These are phyloP conservation scores for Desmodesmus armatus DNA, from an alignment of 139 green algal species.

Conservation along the genomic window DNA sequence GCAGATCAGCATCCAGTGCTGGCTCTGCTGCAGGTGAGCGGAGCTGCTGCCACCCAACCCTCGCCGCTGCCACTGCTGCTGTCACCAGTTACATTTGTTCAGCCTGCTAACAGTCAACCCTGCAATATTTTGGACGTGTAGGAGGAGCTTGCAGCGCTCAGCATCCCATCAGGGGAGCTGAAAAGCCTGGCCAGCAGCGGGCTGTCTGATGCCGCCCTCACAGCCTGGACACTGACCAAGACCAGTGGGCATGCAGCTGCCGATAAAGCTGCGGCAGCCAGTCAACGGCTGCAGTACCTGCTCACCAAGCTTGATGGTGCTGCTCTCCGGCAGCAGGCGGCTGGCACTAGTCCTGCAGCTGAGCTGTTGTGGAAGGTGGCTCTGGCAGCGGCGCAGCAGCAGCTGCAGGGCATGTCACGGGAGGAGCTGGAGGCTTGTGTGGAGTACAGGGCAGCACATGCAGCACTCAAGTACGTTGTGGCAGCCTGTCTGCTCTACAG, in stretches of 20 bases:
- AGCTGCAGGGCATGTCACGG: not conserved
- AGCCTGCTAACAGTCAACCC: not conserved
- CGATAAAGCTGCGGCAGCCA: constrained; percentile 14
- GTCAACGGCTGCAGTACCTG: constrained; percentile 3
- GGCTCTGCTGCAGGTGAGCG: not conserved
- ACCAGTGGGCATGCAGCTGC: constrained; percentile 21
- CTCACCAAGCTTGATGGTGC: constrained; percentile 28
- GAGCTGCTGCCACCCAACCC: not conserved
- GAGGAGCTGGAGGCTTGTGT: not conserved
- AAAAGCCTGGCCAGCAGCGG: not conserved
- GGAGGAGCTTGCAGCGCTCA: constrained; percentile 10
- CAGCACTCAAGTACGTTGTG: not conserved
- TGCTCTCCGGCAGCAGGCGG: constrained; percentile 28
- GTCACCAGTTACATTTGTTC: not conserved
- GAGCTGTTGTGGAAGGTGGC: constrained; percentile 32
- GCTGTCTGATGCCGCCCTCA: constrained; percentile 23
- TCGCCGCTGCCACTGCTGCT: not conserved
- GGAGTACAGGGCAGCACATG: constrained; percentile 1
- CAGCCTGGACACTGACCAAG: constrained; percentile 27
- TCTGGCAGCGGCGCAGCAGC: not conserved
- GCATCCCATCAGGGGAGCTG: constrained; percentile 30
- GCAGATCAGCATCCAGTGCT: not conserved
- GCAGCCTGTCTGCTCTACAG: not conserved
- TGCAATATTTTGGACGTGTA: not conserved
- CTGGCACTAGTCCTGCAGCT: constrained; percentile 1